A percentile compares a stretch with the other conserved stretches of the same genome.
Conservation (phyloP, 2,329 filamentous ascomycete genomes). For the Botrytis galanthina region DNA sequence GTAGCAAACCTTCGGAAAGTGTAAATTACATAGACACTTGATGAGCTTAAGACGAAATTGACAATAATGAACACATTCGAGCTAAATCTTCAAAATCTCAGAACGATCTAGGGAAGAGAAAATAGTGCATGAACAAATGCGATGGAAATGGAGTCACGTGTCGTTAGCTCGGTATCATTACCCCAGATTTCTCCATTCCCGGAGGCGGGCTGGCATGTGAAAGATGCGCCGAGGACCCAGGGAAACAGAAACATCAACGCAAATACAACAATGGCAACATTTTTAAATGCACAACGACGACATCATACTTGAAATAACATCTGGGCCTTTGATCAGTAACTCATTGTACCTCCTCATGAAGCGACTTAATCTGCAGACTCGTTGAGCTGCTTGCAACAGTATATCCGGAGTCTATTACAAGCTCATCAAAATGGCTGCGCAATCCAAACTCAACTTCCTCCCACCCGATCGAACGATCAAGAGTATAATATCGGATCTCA, state of each 20-base stretch:
- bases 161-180: not conserved
- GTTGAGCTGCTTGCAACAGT: slow-evolving; percentile 11
- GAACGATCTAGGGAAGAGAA: not conserved
- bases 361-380: slow-evolving; percentile 9
- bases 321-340: not conserved
- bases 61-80: not conserved
- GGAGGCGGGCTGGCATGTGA: slow-evolving; percentile 18
- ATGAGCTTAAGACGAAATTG: not conserved
- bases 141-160: not conserved
- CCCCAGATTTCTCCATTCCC: slow-evolving; percentile 19
- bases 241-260: slow-evolving; percentile 3
- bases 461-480: slow-evolving; percentile 61
- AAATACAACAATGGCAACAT: slow-evolving; percentile 6
- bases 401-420: slow-evolving; percentile 11
- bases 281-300: slow-evolving; percentile 7
- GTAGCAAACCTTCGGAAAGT: not conserved
- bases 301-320: not conserved
- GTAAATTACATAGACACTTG: not conserved
- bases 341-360: slow-evolving; percentile 12
- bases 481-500: slow-evolving; percentile 63
- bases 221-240: slow-evolving; percentile 16
- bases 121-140: not conserved
- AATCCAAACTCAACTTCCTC: slow-evolving; percentile 76
- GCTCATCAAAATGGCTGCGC: slow-evolving; percentile 60
- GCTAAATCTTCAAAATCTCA: not conserved